Percentiles rank a stretch among this genome's conserved stretches.
These are phyloP conservation scores for Alternaria sp. DNA, from an alignment of 2,329 filamentous ascomycete species.

Conservation along the genomic window DNA sequence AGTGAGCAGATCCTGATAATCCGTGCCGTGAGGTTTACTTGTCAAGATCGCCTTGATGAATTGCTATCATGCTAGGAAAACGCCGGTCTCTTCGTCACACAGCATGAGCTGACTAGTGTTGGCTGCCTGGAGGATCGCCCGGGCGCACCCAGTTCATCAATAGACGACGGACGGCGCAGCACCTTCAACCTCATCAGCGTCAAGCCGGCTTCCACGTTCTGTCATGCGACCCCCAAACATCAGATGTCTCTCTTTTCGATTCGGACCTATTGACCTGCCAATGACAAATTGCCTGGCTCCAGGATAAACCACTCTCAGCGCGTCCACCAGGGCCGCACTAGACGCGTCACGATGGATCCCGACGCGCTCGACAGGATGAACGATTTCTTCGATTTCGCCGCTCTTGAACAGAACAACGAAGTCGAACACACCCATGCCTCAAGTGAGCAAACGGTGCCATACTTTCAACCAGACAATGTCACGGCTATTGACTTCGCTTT, in stretches of 20 bases:
- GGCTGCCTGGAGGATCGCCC: conserved; percentile 25
- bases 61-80: not conserved
- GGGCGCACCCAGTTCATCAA: conserved; percentile 34
- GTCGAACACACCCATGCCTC: not conserved
- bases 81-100: not conserved
- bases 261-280: not conserved
- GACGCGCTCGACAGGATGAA: conserved; percentile 30
- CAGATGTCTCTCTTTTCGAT: not conserved
- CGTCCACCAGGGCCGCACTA: not conserved
- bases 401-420: conserved; percentile 30
- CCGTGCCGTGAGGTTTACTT: not conserved
- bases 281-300: conserved; percentile 12
- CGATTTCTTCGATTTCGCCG: conserved; percentile 47
- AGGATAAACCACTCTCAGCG: conserved; percentile 21
- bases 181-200: conserved; percentile 20
- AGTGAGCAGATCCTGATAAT: not conserved
- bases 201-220: conserved; percentile 13
- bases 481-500: conserved; percentile 37
- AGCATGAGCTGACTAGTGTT: conserved; percentile 8
- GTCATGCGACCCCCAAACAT: conserved; percentile 21
- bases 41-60: not conserved
- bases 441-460: not conserved
- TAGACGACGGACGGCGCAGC: conserved; percentile 9
- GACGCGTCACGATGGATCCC: conserved; percentile 19
- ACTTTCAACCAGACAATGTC: conserved; percentile 6